Evolutionary conservation across 768 basidiomycete genomes (phyloP).

Genomic region (Mycena kentingensis): DNA sequence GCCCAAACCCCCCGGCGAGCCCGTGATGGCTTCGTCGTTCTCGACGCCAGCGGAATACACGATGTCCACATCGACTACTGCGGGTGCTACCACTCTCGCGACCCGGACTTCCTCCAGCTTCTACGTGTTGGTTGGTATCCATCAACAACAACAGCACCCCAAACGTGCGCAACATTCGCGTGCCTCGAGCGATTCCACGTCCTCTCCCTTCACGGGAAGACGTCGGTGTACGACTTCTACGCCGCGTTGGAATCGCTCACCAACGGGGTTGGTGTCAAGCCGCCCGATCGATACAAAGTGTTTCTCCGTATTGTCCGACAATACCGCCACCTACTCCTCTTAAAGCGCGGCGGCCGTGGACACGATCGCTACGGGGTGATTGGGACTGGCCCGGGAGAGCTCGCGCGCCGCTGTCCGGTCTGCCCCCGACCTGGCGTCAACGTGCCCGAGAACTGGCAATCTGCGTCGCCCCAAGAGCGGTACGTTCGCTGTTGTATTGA

Average conservation of each 20-base stretch:
- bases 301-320: conserved; percentile 19
- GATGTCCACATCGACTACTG: conserved; percentile 4
- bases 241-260: not conserved
- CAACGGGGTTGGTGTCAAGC: not conserved
- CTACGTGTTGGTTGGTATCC: conserved; percentile 6
- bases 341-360: conserved; percentile 31
- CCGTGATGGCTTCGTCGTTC: not conserved
- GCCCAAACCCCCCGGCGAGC: not conserved
- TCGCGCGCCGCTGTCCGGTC: conserved; percentile 33
- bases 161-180: conserved; percentile 1
- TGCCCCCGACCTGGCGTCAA: conserved; percentile 35
- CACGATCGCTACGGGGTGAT: conserved; percentile 22
- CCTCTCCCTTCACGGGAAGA: not conserved
- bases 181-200: conserved; percentile 6
- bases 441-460: conserved; percentile 26
- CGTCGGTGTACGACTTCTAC: conserved; percentile 1
- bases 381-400: conserved; percentile 25
- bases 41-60: conserved; percentile 7
- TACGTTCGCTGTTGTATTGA: no score
- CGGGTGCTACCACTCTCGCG: not conserved
- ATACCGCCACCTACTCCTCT: conserved; percentile 26
- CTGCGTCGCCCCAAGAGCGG: conserved; percentile 1
- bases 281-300: not conserved
- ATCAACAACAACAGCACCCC: not conserved
- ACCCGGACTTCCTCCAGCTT: not conserved